Evolutionary conservation across 2,329 filamentous ascomycete genomes (phyloP).

Genomic region (Penicillium sp.): DNA sequence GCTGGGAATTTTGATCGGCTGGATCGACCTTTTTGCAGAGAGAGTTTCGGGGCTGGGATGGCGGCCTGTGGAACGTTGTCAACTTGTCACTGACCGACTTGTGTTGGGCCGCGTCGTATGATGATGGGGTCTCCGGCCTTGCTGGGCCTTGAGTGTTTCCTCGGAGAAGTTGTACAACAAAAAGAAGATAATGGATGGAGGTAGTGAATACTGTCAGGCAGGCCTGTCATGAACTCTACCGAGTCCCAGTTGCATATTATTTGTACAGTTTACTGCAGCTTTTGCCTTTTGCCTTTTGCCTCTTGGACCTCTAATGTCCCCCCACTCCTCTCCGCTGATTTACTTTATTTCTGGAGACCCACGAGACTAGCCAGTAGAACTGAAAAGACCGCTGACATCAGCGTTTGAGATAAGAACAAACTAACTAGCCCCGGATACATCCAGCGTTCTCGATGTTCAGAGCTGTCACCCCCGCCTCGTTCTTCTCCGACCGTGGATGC

Average conservation of each 20-base stretch:
- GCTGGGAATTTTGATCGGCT: slow-evolving; percentile 26
- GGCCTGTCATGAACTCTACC: not conserved
- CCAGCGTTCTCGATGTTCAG: slow-evolving; percentile 18
- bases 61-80: not conserved
- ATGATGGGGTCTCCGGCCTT: not conserved
- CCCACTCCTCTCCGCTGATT: not conserved
- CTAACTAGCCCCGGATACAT: not conserved
- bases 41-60: not conserved
- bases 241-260: not conserved
- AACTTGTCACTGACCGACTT: not conserved
- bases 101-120: not conserved
- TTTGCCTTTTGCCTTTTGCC: no score
- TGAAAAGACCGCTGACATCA: not conserved
- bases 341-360: not conserved
- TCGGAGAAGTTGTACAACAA: not conserved
- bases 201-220: not conserved
- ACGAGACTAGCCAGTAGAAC: not conserved
- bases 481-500: slow-evolving; percentile 7
- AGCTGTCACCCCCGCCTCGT: slow-evolving; percentile 13
- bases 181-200: not conserved
- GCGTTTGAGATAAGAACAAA: not conserved
- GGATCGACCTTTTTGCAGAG: slow-evolving; percentile 7
- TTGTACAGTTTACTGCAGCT: not conserved
- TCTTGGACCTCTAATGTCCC: not conserved
- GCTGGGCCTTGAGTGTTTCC: not conserved